Percentiles rank a stretch among this genome's conserved stretches.
Evolutionary conservation across 805 yeast genomes (phyloP).

Genomic region (Soucietia sequanensis): DNA sequence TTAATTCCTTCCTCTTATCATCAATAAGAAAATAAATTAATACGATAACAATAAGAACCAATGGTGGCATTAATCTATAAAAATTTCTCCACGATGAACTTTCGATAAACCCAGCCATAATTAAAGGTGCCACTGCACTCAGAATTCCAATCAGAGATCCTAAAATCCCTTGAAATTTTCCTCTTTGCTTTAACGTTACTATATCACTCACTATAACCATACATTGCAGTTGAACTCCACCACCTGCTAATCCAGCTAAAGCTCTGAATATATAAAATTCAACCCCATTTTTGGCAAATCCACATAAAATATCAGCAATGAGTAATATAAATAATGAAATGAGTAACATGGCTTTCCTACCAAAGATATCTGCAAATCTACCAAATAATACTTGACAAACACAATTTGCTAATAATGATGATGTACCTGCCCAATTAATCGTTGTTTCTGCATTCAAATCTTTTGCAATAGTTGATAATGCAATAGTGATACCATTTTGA

Average conservation of each 20-base stretch:
- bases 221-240: constrained; percentile 52
- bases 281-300: constrained; percentile 39
- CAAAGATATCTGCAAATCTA: constrained; percentile 63
- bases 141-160: constrained; percentile 51
- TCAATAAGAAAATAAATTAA: constrained; percentile 29
- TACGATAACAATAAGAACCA: constrained; percentile 28
- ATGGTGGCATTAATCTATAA: constrained; percentile 47
- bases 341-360: constrained; percentile 47
- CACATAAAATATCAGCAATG: constrained; percentile 44
- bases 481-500: constrained; percentile 44
- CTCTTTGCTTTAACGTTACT: constrained; percentile 52
- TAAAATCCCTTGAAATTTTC: constrained; percentile 53
- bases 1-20: constrained; percentile 22
- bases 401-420: constrained; percentile 64
- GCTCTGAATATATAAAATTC: constrained; percentile 52
- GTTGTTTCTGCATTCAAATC: constrained; percentile 44
- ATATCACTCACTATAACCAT: constrained; percentile 56
- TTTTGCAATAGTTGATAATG: constrained; percentile 43
- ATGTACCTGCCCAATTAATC: constrained; percentile 70
- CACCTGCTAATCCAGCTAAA: constrained; percentile 58
- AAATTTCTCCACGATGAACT: constrained; percentile 51
- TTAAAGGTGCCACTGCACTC: constrained; percentile 52
- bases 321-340: constrained; percentile 45
- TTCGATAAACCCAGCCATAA: constrained; percentile 49
- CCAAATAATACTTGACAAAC: constrained; percentile 78